Evolutionary conservation across 1,284 basidiomycete genomes (phyloP), one percentile per base, ranked within the genome.

Genomic region (Papiliotrema flavescens): DNA sequence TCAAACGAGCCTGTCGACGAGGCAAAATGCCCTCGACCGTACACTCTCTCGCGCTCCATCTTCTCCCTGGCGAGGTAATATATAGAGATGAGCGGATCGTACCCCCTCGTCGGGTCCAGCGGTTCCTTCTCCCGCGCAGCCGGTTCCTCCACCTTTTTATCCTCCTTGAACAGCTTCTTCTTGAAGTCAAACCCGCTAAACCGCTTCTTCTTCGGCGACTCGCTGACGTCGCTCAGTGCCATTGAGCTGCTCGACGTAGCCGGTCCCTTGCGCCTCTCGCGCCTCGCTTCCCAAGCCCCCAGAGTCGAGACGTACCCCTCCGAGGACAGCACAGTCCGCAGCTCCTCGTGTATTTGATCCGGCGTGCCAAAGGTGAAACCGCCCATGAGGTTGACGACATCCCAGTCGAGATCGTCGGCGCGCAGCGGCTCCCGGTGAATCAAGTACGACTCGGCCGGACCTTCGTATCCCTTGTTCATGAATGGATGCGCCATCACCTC

Each of bases 101-200:
- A 98, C 2, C 92, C 94, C 51, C 85, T 81, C 4, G 91, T 95
- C 7, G 96, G 95, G 69, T 98, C 94, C 13, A 80, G 65, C 1
- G 75, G 73, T 51, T 81, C 80, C 61, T 76, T 71, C 35, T 74
- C 60, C 48, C 59, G 49, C 1, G 47, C 40, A 3, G 51, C 37
- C 9, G 64, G 49, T 59, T 71, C 74, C 22, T 73, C 73, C 26
- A 57, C 61, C 65, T 69, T 70, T 57, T 74, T 78, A 55, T 75
- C 74, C 61, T 76, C 73, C 59, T 85, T 82, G 75, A 93, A 91
- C 42, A 98, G 78, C 77, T 95, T 97, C 34, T 89, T 83, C 71
- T 97, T 97, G 71, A 95, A 96, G 67, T 96, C 93, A 67, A 98
- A 90, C 2, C 93, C 94, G 23, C 89, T 92, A 74, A 98, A 97